These are phyloP conservation scores for Phytopythium cucurbitacearum DNA, from an alignment of 352 stramenopile species.

Conservation along the genomic window DNA sequence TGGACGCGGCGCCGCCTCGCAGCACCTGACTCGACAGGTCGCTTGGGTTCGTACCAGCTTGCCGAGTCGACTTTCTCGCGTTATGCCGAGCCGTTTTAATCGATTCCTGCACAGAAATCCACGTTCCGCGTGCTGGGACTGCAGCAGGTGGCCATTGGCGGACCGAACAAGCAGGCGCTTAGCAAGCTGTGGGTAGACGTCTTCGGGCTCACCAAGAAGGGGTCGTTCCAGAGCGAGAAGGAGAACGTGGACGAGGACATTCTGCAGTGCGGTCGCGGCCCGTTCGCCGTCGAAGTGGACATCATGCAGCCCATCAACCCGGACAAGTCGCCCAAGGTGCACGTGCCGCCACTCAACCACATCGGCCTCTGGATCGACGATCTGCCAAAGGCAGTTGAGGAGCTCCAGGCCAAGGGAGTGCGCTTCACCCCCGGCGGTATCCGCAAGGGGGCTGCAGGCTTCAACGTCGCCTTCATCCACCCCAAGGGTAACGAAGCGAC, in stretches of 20 bases:
- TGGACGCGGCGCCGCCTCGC: too few species aligned
- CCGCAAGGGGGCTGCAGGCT: constrained; percentile 94
- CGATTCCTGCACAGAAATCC: constrained; percentile 24
- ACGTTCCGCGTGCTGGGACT: constrained; percentile 95
- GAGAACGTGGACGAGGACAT: constrained; percentile 99
- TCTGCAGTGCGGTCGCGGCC: constrained; percentile 87
- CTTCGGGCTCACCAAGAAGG: constrained; percentile 70
- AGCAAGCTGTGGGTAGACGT: constrained; percentile 82
- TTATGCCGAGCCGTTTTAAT: too few species aligned
- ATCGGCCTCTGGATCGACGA: constrained; percentile 98
- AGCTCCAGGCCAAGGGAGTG: constrained; percentile 90
- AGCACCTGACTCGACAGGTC: too few species aligned
- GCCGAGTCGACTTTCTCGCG: too few species aligned
- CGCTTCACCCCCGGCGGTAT: constrained; percentile 97
- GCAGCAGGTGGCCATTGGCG: constrained; percentile 97
- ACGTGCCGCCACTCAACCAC: constrained; percentile 97
- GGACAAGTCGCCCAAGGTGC: constrained; percentile 91
- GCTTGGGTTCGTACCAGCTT: too few species aligned
- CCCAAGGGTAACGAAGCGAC: constrained; percentile 93
- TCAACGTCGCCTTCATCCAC: constrained; percentile 98
- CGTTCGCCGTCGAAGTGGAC: constrained; percentile 95
- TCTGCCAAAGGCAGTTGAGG: constrained; percentile 88
- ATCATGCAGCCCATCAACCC: constrained; percentile 97
- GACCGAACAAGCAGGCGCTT: constrained; percentile 85
- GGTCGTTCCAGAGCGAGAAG: constrained; percentile 71